These are phyloP conservation scores for Cucurbita moschata DNA, from an alignment of 306 rosid genomes.

Conservation along the genomic window DNA sequence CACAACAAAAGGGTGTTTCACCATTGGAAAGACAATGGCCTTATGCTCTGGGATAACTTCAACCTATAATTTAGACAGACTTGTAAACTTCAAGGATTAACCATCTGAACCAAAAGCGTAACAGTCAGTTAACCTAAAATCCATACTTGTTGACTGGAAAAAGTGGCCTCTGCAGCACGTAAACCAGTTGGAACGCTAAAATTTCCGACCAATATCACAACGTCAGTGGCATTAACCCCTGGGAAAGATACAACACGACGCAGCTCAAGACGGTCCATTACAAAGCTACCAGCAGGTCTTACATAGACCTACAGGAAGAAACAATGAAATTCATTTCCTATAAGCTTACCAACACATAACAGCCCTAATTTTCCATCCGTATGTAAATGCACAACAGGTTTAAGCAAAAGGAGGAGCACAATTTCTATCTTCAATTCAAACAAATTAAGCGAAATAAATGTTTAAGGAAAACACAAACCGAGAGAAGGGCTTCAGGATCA, in stretches of 20 bases:
- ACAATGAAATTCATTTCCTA: background rate
- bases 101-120: background rate
- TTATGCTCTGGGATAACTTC: slow-evolving; percentile 52
- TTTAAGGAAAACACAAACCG: slow-evolving; percentile 27
- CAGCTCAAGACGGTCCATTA: slow-evolving; percentile 90
- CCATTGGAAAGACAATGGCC: slow-evolving; percentile 82
- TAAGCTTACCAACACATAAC: background rate
- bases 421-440: background rate
- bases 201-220: slow-evolving; percentile 62
- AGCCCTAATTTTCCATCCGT: background rate
- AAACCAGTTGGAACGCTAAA: slow-evolving; percentile 60
- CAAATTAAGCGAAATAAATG: background rate
- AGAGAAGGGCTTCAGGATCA: slow-evolving; percentile 49
- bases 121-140: background rate
- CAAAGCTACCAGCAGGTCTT: slow-evolving; percentile 95
- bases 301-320: slow-evolving; percentile 53
- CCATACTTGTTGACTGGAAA: slow-evolving; percentile 56
- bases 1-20: slow-evolving; percentile 87
- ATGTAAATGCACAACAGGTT: background rate
- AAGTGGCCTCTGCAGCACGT: slow-evolving; percentile 58
- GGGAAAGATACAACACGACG: slow-evolving; percentile 60
- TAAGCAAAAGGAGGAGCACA: background rate
- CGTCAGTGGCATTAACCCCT: slow-evolving; percentile 30
- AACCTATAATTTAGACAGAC: slow-evolving; percentile 24
- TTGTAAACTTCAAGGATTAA: background rate